Evolutionary conservation across 257 asterid species (phyloP), one percentile per base, ranked within the genome.

Genomic region (Gentiana straminea): DNA sequence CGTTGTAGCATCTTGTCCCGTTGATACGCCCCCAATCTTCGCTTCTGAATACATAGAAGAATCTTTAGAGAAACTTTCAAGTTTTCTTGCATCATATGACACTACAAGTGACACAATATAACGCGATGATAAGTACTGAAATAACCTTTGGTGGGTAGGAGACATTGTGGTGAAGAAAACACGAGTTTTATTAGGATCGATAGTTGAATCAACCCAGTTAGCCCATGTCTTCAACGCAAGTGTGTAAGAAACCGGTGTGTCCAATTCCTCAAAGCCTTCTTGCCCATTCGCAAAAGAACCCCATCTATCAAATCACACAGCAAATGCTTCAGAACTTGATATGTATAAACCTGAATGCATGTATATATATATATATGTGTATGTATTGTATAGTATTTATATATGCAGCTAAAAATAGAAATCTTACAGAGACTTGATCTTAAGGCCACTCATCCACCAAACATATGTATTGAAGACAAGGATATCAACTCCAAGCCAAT

Each of bases 391-490:
- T 41, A 8, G 3, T 7, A 8, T 24, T 35, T 34, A 15, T 52
- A 52, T 34, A 32, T 50, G 33, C 0, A 49, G 7, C 32, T 34
- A 24, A 24, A 49, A 24, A 24, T 24, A 55, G 62, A 48, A 56
- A 35, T 54, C 75, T 83, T 76, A 83, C 96, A 87, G 64, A 48
- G 98, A 82, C 61, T 88, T 92, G 73, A 82, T 77, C 75, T 69
- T 85, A 46, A 75, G 75, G 53, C 94, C 84, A 62, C 88, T 84
- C 95, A 74, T 87, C 98, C 98, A 92, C 98, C 98, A 88, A 65
- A 92, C 93, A 2, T 83, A 92, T 45, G 88, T 83, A 36, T 92
- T 88, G 87, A 92, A 92, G 41, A 80, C 85, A 8, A 92, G 84
- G 63, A 83, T 71, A 68, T 92, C 94, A 5, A 87, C 81, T 61